Evolutionary conservation across 1,139 yeast genomes (phyloP), one percentile per base, ranked within the genome.

Genomic region (Zygotorulaspora mrakii): DNA sequence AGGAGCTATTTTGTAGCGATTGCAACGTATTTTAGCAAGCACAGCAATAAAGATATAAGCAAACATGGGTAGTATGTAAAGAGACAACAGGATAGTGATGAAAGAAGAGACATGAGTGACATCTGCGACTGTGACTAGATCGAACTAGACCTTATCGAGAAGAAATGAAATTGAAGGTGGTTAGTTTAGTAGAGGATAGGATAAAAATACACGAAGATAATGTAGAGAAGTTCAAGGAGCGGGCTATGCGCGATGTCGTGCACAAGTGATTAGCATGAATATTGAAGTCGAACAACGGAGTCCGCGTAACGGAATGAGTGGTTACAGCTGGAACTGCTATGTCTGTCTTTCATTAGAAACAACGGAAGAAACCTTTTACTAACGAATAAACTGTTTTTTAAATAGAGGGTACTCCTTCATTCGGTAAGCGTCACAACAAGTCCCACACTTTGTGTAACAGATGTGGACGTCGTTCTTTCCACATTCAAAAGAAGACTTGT

Each of bases 361-460:
- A 7, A 9, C 8, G 9, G 17, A 12, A 14, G 4, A 20, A 17
- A 11, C 22, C 14, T 25, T 47, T 50, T 53, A 57, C 54, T 55
- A 57, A 51, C 54, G 37, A 45, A 42, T 40, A 39, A 4, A 40
- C 43, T 33, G 43, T 33, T 40, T 49, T 64, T 60, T 45, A 49
- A 55, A 65, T 68, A 87, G 95, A 91, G 89, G 98, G 98, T 87
- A 91, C 98, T 75, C 95, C 97, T 79, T 87, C 96, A 73, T 83
- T 87, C 81, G 97, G 98, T 83, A 91, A 89, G 80, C 88, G 94
- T 76, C 97, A 91, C 88, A 89, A 86, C 94, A 94, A 94, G 81
- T 83, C 97, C 71, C 99, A 91, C 88, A 85, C 94, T 70, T 79
- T 89, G 76, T 94, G 99, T 82, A 87, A 83, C 82, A 88, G 97